Base-by-base conservation (phyloP, 495 filamentous ascomycete genomes). In the Penicillium herquei region DNA sequence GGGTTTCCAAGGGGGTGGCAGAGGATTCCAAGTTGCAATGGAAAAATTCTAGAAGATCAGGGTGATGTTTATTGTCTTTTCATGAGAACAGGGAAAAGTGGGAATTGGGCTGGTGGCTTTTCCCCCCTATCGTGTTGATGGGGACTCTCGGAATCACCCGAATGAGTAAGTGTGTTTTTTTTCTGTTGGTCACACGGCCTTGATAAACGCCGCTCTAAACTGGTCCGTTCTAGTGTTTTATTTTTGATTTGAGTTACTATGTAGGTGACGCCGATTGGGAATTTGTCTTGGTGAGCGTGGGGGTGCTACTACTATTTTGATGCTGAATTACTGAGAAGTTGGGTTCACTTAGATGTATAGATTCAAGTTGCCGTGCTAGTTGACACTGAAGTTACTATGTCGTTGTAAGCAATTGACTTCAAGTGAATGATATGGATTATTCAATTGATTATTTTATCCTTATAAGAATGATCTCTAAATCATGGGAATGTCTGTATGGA, bases 91-190 rank as follows among this genome's bases (percentile, higher is more conserved):
- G 14, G 12, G 44, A 58, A 54, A 39, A 51, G 40, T 47, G 11
- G 13, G 47, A 57, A 31, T 34, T 49, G 13, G n/a, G 12, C 8
- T 13, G 7, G 39, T 52, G 26, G 17, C 21, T 43, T 43, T 7
- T 9, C 9, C 40, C 14, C 40, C 21, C 21, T 42, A 52, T 52
- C 11, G 8, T 34, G 50, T 40, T 14, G 46, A 34, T 26, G 58
- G 33, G 33, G 35, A 30, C 45, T 30, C 45, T 63, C 60, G 60
- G 60, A 53, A 55, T 65, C 54, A 40, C 65, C 65, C 39, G 41
- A 65, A 55, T 33, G 34, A 51, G 62, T 44, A 67, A 65, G 55
- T 12, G 39, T 49, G 6, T 17, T 51, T 16, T 26, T 12, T 42
- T 42, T 52, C 26, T 54, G 50, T 33, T 51, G 55, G 55, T 62